phyloP scores from a whole-genome alignment of 768 basidiomycete species.

The Lactarius trivialis region DNA sequence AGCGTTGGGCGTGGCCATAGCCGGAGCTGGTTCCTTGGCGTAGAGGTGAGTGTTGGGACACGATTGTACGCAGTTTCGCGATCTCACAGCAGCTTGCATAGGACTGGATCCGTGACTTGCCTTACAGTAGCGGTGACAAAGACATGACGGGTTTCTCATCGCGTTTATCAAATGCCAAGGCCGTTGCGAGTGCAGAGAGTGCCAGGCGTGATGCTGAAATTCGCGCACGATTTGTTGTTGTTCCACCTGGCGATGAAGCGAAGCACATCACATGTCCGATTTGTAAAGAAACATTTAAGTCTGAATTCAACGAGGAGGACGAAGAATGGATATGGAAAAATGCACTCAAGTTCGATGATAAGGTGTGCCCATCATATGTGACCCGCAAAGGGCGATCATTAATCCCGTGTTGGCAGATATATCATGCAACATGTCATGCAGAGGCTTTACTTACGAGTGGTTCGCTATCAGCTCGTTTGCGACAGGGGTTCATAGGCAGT shows the following conservation, averaged over 20 bases:
- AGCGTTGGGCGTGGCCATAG: constrained; percentile 79
- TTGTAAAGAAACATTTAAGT: constrained; percentile 89
- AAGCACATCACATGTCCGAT: constrained; percentile 84
- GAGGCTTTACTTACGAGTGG: constrained; percentile 54
- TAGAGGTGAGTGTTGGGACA: constrained; percentile 54
- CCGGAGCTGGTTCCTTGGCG: constrained; percentile 80
- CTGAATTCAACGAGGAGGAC: constrained; percentile 90
- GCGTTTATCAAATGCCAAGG: constrained; percentile 48
- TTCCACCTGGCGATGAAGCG: constrained; percentile 86
- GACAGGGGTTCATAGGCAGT: constrained; percentile 54
- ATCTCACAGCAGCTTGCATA: constrained; percentile 29
- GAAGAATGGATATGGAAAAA: constrained; percentile 99
- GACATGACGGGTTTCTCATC: constrained; percentile 46
- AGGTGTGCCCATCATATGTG: constrained; percentile 42
- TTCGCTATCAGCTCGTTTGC: constrained; percentile 60
- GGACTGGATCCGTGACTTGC: constrained; percentile 83
- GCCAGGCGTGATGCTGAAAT: constrained; percentile 73
- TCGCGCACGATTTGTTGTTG: constrained; percentile 73
- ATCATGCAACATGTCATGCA: constrained; percentile 91
- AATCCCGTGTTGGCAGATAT: constrained; percentile 51
- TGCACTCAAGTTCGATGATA: constrained; percentile 75
- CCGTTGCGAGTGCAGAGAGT: constrained; percentile 52
- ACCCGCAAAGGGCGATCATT: background rate
- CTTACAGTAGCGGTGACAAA: constrained; percentile 61
- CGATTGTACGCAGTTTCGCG: background rate